Conservation (phyloP, 208 protist species). For the Crithidia thermophila region DNA sequence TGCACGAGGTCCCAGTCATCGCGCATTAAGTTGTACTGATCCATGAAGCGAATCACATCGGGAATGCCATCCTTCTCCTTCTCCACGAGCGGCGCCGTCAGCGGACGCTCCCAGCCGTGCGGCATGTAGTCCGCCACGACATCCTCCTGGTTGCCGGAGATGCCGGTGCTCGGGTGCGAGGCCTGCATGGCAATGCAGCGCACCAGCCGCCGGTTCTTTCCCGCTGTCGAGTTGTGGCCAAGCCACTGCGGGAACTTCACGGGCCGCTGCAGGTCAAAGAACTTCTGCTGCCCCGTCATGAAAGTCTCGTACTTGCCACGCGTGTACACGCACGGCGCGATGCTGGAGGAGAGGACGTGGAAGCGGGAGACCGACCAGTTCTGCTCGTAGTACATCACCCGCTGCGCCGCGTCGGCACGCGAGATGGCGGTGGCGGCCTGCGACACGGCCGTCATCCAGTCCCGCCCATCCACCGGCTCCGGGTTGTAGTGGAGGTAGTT, state of each 20-base stretch:
- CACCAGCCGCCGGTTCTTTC: constrained; percentile 86
- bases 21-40: constrained; percentile 83
- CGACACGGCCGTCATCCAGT: constrained; percentile 44
- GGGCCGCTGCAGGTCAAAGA: constrained; percentile 82
- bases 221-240: constrained; percentile 86
- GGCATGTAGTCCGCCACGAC: constrained; percentile 89
- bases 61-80: constrained; percentile 72
- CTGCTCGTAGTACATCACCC: constrained; percentile 89
- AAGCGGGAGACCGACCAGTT: constrained; percentile 87
- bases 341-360: constrained; percentile 74
- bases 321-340: constrained; percentile 79
- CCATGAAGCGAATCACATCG: constrained; percentile 85
- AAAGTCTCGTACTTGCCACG: constrained; percentile 90
- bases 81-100: constrained; percentile 59
- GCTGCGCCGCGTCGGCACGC: constrained; percentile 65
- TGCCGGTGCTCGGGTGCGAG: constrained; percentile 43
- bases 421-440: constrained; percentile 74
- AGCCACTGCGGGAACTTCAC: constrained; percentile 92
- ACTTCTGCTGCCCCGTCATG: constrained; percentile 64
- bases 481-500: constrained; percentile 95
- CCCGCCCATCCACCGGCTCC: constrained; percentile 22
- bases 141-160: constrained; percentile 77
- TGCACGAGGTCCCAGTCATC: constrained; percentile 93
- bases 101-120: constrained; percentile 59
- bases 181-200: constrained; percentile 75